Evolutionary conservation across 257 asterid genomes (phyloP).

Genomic region (Sherardia arvensis): DNA sequence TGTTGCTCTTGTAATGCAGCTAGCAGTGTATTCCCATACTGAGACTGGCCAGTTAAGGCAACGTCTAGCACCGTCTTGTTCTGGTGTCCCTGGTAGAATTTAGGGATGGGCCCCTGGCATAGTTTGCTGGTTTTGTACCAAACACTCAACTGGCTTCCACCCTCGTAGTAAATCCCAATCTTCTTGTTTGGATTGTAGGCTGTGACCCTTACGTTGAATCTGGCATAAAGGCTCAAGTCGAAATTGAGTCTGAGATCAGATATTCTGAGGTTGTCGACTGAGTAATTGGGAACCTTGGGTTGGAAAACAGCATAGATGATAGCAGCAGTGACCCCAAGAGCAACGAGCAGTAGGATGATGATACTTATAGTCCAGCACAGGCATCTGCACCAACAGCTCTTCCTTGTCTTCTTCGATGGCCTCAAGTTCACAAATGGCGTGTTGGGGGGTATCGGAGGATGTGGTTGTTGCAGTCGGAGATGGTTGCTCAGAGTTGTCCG

Average conservation of each 20-base stretch:
- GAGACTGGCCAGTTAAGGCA: conserved; percentile 52
- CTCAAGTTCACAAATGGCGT: not conserved
- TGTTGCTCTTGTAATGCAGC: conserved; percentile 76
- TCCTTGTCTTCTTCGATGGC: conserved; percentile 22
- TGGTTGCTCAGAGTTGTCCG: conserved; percentile 2
- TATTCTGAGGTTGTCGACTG: conserved; percentile 70
- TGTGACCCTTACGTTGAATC: conserved; percentile 62
- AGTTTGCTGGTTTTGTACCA: conserved; percentile 71
- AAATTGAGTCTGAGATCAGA: conserved; percentile 61
- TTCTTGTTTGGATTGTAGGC: conserved; percentile 69
- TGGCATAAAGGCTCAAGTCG: conserved; percentile 65
- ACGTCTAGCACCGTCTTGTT: conserved; percentile 52
- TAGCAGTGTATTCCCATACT: conserved; percentile 59
- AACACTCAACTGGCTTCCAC: conserved; percentile 68
- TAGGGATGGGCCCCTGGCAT: conserved; percentile 66
- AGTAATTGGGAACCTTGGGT: conserved; percentile 77
- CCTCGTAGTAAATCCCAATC: conserved; percentile 82
- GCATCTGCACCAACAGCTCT: conserved; percentile 55
- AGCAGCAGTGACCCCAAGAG: conserved; percentile 51
- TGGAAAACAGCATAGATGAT: conserved; percentile 54
- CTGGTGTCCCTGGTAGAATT: conserved; percentile 80
- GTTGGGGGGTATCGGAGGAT: conserved; percentile 5
- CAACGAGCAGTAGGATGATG: conserved; percentile 44
- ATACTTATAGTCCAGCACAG: conserved; percentile 68
- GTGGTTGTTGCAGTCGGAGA: conserved; percentile 11